Percentiles rank a stretch among this genome's conserved stretches.
These are phyloP conservation scores for Trametes cinnabarina DNA, from an alignment of 768 basidiomycete species.

Conservation along the genomic window DNA sequence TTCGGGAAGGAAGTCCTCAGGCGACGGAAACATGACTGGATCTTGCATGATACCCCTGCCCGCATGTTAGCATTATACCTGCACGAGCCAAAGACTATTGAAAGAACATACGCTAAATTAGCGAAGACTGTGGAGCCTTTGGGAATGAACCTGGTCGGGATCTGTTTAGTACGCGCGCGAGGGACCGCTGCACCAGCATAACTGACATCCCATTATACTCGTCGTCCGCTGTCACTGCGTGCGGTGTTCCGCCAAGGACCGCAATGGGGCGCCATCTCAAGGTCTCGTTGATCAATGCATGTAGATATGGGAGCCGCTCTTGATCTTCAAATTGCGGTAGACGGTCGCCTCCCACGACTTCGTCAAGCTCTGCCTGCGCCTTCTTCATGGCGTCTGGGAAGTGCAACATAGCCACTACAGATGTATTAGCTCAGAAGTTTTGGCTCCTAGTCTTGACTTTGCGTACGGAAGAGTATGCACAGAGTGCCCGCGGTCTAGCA, in stretches of 20 bases:
- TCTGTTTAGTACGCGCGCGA: not conserved
- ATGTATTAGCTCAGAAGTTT: conserved; percentile 3
- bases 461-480: conserved; percentile 14
- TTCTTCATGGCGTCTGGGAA: conserved; percentile 25
- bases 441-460: too few species aligned
- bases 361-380: conserved; percentile 30
- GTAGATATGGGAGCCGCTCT: conserved; percentile 23
- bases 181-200: not conserved
- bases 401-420: conserved; percentile 26
- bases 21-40: conserved; percentile 28
- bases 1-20: conserved; percentile 21
- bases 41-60: conserved; percentile 32
- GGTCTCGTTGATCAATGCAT: conserved; percentile 28
- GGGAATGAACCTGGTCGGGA: conserved; percentile 28
- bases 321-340: conserved; percentile 25
- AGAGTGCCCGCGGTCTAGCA: conserved; percentile 16
- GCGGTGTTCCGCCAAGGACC: conserved; percentile 22
- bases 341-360: conserved; percentile 26
- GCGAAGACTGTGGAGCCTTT: conserved; percentile 29
- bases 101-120: conserved; percentile 22
- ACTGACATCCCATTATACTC: conserved; percentile 30
- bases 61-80: not conserved
- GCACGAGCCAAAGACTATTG: too few species aligned
- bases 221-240: conserved; percentile 31
- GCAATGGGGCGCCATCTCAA: conserved; percentile 29